Conservation (phyloP, 2,329 filamentous ascomycete genomes). For the Colletotrichum sp. region DNA sequence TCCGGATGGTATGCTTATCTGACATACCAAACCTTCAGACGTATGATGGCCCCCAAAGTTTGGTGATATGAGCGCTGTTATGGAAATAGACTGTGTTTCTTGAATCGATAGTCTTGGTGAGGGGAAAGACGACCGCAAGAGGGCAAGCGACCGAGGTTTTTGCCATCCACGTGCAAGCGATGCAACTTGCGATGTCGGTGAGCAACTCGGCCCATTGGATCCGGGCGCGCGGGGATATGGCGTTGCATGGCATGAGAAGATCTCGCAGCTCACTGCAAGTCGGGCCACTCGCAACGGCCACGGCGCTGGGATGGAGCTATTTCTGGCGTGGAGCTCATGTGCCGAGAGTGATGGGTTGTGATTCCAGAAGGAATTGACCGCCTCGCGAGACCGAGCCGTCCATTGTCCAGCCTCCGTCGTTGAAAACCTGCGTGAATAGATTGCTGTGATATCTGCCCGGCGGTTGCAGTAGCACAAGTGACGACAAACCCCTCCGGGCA, state of each 20-base stretch:
- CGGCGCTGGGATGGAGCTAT: background rate
- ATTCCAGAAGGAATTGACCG: background rate
- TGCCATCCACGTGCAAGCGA: background rate
- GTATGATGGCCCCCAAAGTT: background rate
- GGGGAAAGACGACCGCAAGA: background rate
- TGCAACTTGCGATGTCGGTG: background rate
- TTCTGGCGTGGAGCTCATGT: background rate
- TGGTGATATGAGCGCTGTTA: background rate
- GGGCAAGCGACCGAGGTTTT: background rate
- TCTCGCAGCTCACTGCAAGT: background rate
- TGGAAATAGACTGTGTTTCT: background rate
- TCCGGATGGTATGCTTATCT: background rate
- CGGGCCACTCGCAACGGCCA: background rate
- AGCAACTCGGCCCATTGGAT: background rate
- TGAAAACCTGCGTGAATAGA: background rate
- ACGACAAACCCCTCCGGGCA: background rate
- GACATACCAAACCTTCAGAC: background rate
- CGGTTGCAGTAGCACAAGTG: slow-evolving; percentile 21
- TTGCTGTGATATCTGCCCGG: slow-evolving; percentile 10
- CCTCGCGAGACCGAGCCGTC: background rate
- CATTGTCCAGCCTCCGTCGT: background rate
- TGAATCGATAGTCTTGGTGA: background rate
- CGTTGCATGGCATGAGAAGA: background rate
- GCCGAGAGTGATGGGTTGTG: background rate
- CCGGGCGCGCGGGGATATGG: background rate